These are phyloP conservation scores for Whalleya microplaca DNA, from an alignment of 2,329 filamentous ascomycete genomes.

Conservation along the genomic window DNA sequence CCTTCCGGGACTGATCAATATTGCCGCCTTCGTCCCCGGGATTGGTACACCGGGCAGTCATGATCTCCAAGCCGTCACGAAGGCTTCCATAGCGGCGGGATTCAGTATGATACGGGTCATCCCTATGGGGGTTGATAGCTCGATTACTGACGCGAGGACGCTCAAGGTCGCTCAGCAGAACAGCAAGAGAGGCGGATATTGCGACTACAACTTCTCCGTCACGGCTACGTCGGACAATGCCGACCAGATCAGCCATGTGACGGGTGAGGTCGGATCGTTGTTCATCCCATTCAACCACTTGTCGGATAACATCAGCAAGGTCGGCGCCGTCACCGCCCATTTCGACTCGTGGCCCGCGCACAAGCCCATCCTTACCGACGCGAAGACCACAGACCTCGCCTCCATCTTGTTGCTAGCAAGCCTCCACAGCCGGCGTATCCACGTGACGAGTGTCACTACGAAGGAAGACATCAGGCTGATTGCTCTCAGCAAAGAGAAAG, in stretches of 20 bases:
- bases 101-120: slow-evolving; percentile 83
- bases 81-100: slow-evolving; percentile 73
- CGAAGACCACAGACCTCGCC: slow-evolving; percentile 79
- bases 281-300: slow-evolving; percentile 85
- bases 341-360: slow-evolving; percentile 77
- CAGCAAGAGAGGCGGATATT: slow-evolving; percentile 67
- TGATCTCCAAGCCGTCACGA: slow-evolving; percentile 72
- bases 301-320: slow-evolving; percentile 82
- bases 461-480: slow-evolving; percentile 80
- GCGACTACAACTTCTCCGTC: slow-evolving; percentile 81
- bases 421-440: slow-evolving; percentile 76
- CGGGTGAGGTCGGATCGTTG: slow-evolving; percentile 74
- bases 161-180: slow-evolving; percentile 74
- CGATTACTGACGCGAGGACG: slow-evolving; percentile 73
- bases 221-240: slow-evolving; percentile 74
- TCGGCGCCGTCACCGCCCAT: slow-evolving; percentile 77
- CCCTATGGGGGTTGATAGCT: slow-evolving; percentile 73
- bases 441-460: slow-evolving; percentile 79
- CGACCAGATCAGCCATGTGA: slow-evolving; percentile 73
- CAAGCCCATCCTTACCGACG: slow-evolving; percentile 82
- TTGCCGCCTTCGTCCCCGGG: slow-evolving; percentile 79
- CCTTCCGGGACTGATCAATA: slow-evolving; percentile 76
- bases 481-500: slow-evolving; percentile 77
- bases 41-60: slow-evolving; percentile 66
- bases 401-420: slow-evolving; percentile 78